A percentile compares a stretch with the other conserved stretches of the same genome.
These are phyloP conservation scores for Exserohilum rostratum DNA, from an alignment of 2,329 filamentous ascomycete species.

Conservation along the genomic window DNA sequence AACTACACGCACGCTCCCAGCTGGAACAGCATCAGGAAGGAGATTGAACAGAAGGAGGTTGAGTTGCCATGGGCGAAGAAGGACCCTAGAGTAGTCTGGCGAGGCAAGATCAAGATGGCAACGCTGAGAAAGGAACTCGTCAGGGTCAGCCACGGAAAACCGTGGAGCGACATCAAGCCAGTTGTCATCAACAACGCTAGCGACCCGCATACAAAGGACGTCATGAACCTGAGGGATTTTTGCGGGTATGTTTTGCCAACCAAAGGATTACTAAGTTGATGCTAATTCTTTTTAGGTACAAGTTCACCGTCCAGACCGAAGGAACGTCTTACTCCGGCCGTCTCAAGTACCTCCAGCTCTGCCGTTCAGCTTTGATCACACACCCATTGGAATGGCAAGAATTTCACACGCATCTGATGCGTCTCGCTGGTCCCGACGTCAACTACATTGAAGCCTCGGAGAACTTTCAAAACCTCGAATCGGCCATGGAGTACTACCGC, in stretches of 20 bases:
- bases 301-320: slow-evolving; percentile 61
- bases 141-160: slow-evolving; percentile 35
- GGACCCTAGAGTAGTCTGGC: slow-evolving; percentile 40
- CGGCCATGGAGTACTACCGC: slow-evolving; percentile 41
- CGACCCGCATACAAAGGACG: slow-evolving; percentile 40
- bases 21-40: slow-evolving; percentile 42
- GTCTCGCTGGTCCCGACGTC: slow-evolving; percentile 36
- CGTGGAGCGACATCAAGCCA: slow-evolving; percentile 43
- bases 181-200: slow-evolving; percentile 43
- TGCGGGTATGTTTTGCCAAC: slow-evolving; percentile 29
- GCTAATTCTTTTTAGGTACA: slow-evolving; percentile 48
- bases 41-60: slow-evolving; percentile 32
- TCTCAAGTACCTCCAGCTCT: slow-evolving; percentile 61
- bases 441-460: slow-evolving; percentile 43
- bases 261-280: not conserved
- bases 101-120: slow-evolving; percentile 45
- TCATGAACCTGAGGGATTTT: slow-evolving; percentile 43
- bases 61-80: slow-evolving; percentile 37
- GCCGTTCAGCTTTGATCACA: slow-evolving; percentile 45
- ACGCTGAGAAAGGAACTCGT: slow-evolving; percentile 37
- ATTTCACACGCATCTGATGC: slow-evolving; percentile 44
- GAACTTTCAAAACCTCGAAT: slow-evolving; percentile 41
- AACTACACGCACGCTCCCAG: slow-evolving; percentile 45
- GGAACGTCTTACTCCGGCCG: slow-evolving; percentile 61
- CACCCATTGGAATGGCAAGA: slow-evolving; percentile 45